These are phyloP conservation scores for Aotearoamyces nothofagi DNA, from an alignment of 2,329 filamentous ascomycete genomes.

Conservation along the genomic window DNA sequence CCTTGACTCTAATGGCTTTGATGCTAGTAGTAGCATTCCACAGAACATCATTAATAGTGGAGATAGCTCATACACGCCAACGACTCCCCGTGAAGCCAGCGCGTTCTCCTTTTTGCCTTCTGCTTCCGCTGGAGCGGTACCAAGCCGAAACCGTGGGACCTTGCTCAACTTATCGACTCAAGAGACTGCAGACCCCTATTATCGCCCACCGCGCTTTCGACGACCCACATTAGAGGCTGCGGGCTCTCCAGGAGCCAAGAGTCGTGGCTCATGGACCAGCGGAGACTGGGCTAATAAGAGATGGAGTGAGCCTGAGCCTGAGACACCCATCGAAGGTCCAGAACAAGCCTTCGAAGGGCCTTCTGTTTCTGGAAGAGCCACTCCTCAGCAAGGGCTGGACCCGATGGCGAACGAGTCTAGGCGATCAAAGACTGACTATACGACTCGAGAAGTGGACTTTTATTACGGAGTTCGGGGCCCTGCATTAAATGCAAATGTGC, in stretches of 20 bases:
- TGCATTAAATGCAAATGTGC: slow-evolving; percentile 66
- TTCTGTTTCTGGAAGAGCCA: slow-evolving; percentile 27
- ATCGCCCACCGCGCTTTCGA: slow-evolving; percentile 65
- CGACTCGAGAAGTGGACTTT: slow-evolving; percentile 88
- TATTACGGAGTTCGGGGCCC: slow-evolving; percentile 90
- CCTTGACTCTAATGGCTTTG: slow-evolving; percentile 36
- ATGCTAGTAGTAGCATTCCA: slow-evolving; percentile 27
- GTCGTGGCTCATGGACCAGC: slow-evolving; percentile 28
- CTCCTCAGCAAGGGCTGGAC: slow-evolving; percentile 25
- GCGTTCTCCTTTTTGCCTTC: slow-evolving; percentile 57
- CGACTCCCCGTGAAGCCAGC: slow-evolving; percentile 57
- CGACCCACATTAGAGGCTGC: slow-evolving; percentile 42
- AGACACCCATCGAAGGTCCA: slow-evolving; percentile 26
- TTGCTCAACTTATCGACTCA: slow-evolving; percentile 30
- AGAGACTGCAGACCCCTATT: slow-evolving; percentile 64
- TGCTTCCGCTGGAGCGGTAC: slow-evolving; percentile 11
- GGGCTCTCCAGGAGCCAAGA: slow-evolving; percentile 23
- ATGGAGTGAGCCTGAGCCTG: slow-evolving; percentile 17
- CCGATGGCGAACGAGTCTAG: slow-evolving; percentile 11
- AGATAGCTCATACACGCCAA: slow-evolving; percentile 52
- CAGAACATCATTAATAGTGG: slow-evolving; percentile 28
- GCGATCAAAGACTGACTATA: slow-evolving; percentile 56
- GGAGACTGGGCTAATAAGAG: slow-evolving; percentile 28
- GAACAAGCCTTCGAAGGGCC: slow-evolving; percentile 22
- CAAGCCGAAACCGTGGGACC: slow-evolving; percentile 19